These are phyloP conservation scores for Jacaranda mimosifolia DNA, from an alignment of 257 asterid species.

Conservation along the genomic window DNA sequence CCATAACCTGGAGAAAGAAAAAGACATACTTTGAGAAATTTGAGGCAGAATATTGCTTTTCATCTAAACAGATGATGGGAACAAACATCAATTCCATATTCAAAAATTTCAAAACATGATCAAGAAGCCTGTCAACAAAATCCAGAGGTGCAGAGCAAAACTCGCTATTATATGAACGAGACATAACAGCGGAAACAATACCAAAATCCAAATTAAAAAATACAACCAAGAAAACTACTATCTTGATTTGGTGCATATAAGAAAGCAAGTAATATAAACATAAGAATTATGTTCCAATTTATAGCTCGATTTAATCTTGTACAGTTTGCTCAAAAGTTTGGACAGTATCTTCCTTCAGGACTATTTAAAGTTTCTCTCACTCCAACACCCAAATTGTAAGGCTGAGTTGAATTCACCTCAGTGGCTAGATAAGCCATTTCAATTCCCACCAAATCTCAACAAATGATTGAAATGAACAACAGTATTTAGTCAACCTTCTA, in stretches of 20 bases:
- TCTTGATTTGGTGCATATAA: neutral
- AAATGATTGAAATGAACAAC: slow-evolving; percentile 14
- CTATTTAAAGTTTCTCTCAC: neutral
- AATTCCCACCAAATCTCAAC: slow-evolving; percentile 16
- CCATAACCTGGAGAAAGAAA: slow-evolving; percentile 75
- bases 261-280: neutral
- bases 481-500: slow-evolving; percentile 6
- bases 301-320: neutral
- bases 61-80: slow-evolving; percentile 17
- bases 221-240: neutral
- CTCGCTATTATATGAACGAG: slow-evolving; percentile 1
- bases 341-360: neutral
- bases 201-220: neutral
- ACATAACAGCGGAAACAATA: neutral
- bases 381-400: slow-evolving; percentile 17
- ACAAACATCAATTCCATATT: slow-evolving; percentile 5
- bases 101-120: slow-evolving; percentile 23
- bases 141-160: slow-evolving; percentile 13
- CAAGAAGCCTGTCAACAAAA: slow-evolving; percentile 18
- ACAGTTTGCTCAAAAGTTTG: neutral
- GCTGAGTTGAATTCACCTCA: slow-evolving; percentile 12
- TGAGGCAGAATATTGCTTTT: slow-evolving; percentile 24
- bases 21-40: slow-evolving; percentile 26
- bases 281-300: neutral
- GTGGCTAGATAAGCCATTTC: neutral